A percentile compares a stretch with the other conserved stretches of the same genome.
Evolutionary conservation across 2,329 filamentous ascomycete genomes (phyloP).

Genomic region (Onygenales sp.): DNA sequence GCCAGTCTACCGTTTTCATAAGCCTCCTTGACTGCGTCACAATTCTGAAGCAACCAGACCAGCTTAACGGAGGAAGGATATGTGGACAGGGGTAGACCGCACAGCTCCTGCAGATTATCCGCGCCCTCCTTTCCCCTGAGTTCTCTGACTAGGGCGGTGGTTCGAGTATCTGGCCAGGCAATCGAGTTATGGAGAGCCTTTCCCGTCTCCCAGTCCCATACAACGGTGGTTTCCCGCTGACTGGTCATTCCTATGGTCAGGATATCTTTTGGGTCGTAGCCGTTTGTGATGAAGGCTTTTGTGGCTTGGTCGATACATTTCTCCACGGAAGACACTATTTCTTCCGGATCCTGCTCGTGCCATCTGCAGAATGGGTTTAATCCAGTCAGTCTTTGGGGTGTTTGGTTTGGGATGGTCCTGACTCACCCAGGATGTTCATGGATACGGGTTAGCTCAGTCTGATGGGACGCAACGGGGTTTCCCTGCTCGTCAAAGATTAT

Average conservation of each 20-base stretch:
- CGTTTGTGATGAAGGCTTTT: conserved; percentile 59
- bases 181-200: conserved; percentile 76
- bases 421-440: conserved; percentile 78
- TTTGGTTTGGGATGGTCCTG: not conserved
- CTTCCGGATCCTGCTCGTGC: conserved; percentile 80
- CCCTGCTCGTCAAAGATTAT: conserved; percentile 78
- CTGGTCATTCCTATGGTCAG: conserved; percentile 77
- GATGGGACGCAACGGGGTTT: conserved; percentile 69
- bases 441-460: conserved; percentile 76
- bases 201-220: conserved; percentile 75
- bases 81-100: conserved; percentile 75
- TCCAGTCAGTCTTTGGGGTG: conserved; percentile 1
- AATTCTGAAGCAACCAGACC: conserved; percentile 68
- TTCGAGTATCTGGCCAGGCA: conserved; percentile 84
- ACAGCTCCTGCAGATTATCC: conserved; percentile 59
- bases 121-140: conserved; percentile 59
- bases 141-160: conserved; percentile 64
- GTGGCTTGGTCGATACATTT: conserved; percentile 70
- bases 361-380: conserved; percentile 46
- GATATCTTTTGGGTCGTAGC: conserved; percentile 59
- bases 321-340: conserved; percentile 65
- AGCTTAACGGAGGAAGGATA: conserved; percentile 83
- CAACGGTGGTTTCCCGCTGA: conserved; percentile 78
- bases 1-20: conserved; percentile 68
- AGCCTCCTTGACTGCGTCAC: conserved; percentile 58